These are phyloP conservation scores for Beauveria scarabaeidicola DNA, from an alignment of 2,329 filamentous ascomycete species.

Conservation along the genomic window DNA sequence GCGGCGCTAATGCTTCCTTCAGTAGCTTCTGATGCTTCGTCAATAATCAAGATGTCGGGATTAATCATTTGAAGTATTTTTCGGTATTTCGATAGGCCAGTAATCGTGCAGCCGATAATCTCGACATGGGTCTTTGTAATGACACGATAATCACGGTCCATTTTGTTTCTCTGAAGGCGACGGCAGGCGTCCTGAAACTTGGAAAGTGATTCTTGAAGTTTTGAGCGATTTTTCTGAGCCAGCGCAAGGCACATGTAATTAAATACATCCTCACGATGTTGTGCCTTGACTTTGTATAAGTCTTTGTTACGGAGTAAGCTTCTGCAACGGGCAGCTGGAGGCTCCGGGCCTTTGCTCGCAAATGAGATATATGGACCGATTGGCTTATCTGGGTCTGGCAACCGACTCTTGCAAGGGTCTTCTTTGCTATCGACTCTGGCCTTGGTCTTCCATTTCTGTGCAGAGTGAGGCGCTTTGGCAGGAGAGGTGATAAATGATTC, in stretches of 20 bases:
- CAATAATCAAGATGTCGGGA: slow-evolving; percentile 63
- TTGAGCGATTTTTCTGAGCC: slow-evolving; percentile 36
- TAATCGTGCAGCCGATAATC: slow-evolving; percentile 64
- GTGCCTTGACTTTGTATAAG: slow-evolving; percentile 50
- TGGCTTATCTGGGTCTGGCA: background rate
- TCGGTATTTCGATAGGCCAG: slow-evolving; percentile 73
- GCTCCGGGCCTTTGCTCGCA: slow-evolving; percentile 12
- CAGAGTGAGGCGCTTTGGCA: background rate
- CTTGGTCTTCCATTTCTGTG: background rate
- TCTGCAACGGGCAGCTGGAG: slow-evolving; percentile 6
- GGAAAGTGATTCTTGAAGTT: slow-evolving; percentile 41
- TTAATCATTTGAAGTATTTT: slow-evolving; percentile 56
- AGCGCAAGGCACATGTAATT: slow-evolving; percentile 49
- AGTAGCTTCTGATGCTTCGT: slow-evolving; percentile 71
- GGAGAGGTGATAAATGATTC: background rate
- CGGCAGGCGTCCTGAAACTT: slow-evolving; percentile 41
- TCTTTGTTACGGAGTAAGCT: slow-evolving; percentile 28
- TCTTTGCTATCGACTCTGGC: background rate
- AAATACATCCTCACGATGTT: slow-evolving; percentile 57
- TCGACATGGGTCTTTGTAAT: slow-evolving; percentile 31
- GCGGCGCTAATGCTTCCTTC: slow-evolving; percentile 52
- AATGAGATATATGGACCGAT: background rate
- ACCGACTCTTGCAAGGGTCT: background rate
- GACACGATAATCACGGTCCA: slow-evolving; percentile 45
- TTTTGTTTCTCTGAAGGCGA: slow-evolving; percentile 47